A percentile compares a stretch with the other conserved stretches of the same genome.
Evolutionary conservation across 140 eudicot genomes (phyloP).

Genomic region (Senecio squalidus): DNA sequence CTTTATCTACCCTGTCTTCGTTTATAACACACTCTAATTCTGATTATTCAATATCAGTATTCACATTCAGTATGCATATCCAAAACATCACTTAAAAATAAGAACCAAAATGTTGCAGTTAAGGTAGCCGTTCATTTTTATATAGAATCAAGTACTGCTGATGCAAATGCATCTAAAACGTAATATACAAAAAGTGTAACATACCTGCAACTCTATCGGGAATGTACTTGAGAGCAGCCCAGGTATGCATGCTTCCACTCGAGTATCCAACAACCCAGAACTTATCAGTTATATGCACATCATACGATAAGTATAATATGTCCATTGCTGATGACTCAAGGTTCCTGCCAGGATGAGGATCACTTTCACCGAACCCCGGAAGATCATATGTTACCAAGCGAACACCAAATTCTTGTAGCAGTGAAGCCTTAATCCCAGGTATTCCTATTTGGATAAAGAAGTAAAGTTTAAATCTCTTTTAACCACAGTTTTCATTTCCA

Average conservation of each 20-base stretch:
- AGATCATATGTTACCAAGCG: conserved; percentile 83
- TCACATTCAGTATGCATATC: conserved; percentile 1
- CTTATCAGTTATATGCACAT: conserved; percentile 60
- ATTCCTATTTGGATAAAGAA: conserved; percentile 40
- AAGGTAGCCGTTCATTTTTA: conserved; percentile 1
- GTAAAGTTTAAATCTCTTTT: not conserved
- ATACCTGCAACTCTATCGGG: conserved; percentile 86
- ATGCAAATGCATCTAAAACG: conserved; percentile 4
- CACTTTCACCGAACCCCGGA: conserved; percentile 99
- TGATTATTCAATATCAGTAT: not conserved
- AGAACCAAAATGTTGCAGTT: conserved; percentile 1
- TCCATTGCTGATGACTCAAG: conserved; percentile 88
- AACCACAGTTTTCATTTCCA: not conserved
- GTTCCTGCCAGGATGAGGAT: conserved; percentile 80
- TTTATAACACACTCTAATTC: too few relatives aligned
- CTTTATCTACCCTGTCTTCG: too few relatives aligned
- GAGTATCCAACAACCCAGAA: conserved; percentile 92
- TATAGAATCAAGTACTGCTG: conserved; percentile 8
- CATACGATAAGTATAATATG: conserved; percentile 63
- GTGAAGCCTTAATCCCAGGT: conserved; percentile 62
- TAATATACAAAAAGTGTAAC: not conserved
- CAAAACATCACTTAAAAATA: too few relatives aligned
- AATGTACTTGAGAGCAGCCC: conserved; percentile 90
- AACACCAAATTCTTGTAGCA: conserved; percentile 82
- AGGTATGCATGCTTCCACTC: conserved; percentile 76